phyloP scores from a whole-genome alignment of 2,329 filamentous ascomycete species.

The Sporothrix curviconia region DNA sequence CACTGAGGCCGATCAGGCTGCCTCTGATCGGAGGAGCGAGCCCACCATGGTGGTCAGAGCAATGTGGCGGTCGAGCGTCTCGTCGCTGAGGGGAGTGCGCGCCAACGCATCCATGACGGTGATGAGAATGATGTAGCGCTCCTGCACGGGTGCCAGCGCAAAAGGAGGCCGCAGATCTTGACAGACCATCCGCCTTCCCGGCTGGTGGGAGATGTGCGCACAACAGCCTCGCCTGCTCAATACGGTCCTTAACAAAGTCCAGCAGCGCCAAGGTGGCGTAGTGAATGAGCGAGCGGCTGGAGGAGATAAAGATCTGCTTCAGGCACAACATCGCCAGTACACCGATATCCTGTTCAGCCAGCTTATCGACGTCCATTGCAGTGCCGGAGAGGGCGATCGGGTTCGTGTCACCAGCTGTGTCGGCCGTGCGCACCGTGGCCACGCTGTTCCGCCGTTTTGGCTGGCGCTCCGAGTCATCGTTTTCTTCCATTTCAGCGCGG shows the following conservation, averaged over 20 bases:
- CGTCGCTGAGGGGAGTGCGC: slow-evolving; percentile 60
- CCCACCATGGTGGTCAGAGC: slow-evolving; percentile 72
- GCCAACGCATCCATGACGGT: slow-evolving; percentile 72
- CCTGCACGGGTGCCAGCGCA: slow-evolving; percentile 86
- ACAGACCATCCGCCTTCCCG: slow-evolving; percentile 67
- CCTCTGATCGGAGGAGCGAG: slow-evolving; percentile 74
- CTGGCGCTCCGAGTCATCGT: slow-evolving; percentile 57
- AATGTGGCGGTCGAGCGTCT: slow-evolving; percentile 65
- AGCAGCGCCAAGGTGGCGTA: slow-evolving; percentile 67
- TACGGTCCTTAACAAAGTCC: slow-evolving; percentile 61
- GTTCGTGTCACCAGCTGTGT: slow-evolving; percentile 57
- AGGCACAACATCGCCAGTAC: slow-evolving; percentile 79
- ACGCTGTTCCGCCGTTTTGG: slow-evolving; percentile 67
- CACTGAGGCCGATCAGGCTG: slow-evolving; percentile 89
- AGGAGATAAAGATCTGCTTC: slow-evolving; percentile 75
- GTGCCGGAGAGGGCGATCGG: slow-evolving; percentile 70
- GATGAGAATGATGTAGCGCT: slow-evolving; percentile 84
- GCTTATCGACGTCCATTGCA: slow-evolving; percentile 77
- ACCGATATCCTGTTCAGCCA: slow-evolving; percentile 83
- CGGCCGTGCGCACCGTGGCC: slow-evolving; percentile 67
- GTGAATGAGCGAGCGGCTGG: slow-evolving; percentile 76
- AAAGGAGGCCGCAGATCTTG: slow-evolving; percentile 70
- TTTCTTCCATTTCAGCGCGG: slow-evolving; percentile 62
- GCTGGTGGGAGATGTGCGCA: slow-evolving; percentile 39
- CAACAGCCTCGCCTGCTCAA: slow-evolving; percentile 44